Evolutionary conservation across 306 rosid species (phyloP).

Genomic region (Prunus salicina): DNA sequence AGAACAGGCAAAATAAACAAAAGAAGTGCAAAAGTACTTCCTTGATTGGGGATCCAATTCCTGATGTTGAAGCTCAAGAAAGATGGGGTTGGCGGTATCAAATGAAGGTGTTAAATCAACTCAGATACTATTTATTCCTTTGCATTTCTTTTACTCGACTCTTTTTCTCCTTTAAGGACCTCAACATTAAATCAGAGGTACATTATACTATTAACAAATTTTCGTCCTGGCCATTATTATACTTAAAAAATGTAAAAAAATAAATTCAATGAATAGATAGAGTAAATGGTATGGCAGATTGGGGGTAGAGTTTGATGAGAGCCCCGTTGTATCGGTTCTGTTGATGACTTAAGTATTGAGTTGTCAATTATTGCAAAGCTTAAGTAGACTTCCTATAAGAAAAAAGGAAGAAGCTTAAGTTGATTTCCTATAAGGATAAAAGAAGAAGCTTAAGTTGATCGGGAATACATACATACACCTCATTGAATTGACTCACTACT

Average conservation of each 20-base stretch:
- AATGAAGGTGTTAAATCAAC: conserved; percentile 57
- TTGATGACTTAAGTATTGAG: too few relatives aligned
- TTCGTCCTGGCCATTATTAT: too few relatives aligned
- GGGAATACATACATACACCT: too few relatives aligned
- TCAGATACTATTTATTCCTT: conserved; percentile 10
- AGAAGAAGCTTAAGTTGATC: too few relatives aligned
- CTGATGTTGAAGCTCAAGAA: conserved; percentile 70
- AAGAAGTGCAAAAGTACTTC: conserved; percentile 21
- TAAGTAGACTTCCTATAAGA: too few relatives aligned
- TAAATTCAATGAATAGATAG: too few relatives aligned
- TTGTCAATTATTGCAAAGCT: too few relatives aligned
- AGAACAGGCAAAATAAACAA: conserved; percentile 11
- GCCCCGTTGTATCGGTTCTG: too few relatives aligned
- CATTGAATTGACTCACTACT: too few relatives aligned
- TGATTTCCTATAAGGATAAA: not conserved
- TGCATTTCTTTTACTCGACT: conserved; percentile 9
- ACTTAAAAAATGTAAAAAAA: too few relatives aligned
- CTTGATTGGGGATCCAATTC: conserved; percentile 80
- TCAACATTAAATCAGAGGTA: not conserved
- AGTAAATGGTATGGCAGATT: too few relatives aligned
- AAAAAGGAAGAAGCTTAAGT: not conserved
- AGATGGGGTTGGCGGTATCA: conserved; percentile 96
- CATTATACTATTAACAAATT: not conserved
- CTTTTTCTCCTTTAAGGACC: not conserved
- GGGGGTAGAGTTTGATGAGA: too few relatives aligned